These are phyloP conservation scores for Trametes polyzona DNA, from an alignment of 1,284 basidiomycete species.

Conservation along the genomic window DNA sequence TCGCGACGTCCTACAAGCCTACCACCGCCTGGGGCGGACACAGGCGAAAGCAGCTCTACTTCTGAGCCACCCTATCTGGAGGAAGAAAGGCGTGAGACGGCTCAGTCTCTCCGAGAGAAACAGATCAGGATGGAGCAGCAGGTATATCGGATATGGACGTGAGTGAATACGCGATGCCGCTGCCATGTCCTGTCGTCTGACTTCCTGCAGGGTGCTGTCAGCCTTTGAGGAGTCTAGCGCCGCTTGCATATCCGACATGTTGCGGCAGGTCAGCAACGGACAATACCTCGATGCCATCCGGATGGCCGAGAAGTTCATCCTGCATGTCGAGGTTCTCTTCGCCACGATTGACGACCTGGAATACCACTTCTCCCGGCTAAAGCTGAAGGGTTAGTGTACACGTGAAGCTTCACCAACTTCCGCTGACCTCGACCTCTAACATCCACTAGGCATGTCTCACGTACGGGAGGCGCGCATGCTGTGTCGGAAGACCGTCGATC, in stretches of 20 bases:
- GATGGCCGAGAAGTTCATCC: conserved; percentile 98
- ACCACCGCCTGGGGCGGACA: conserved; percentile 48
- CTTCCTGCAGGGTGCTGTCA: conserved; percentile 75
- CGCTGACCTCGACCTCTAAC: neutral
- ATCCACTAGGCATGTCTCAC: conserved; percentile 86
- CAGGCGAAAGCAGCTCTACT: conserved; percentile 46
- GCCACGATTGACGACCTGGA: conserved; percentile 97
- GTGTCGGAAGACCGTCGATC: conserved; percentile 98
- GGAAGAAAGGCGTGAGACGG: conserved; percentile 83
- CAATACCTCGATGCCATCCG: conserved; percentile 96
- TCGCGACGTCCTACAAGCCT: conserved; percentile 70
- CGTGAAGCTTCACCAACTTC: neutral
- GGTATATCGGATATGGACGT: conserved; percentile 99
- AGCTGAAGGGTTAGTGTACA: conserved; percentile 76
- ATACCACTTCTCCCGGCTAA: conserved; percentile 82
- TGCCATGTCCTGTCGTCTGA: conserved; percentile 5
- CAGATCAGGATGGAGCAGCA: conserved; percentile 97
- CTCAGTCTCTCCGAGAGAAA: conserved; percentile 86
- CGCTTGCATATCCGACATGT: conserved; percentile 99
- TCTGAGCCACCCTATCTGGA: conserved; percentile 60
- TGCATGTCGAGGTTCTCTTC: conserved; percentile 98
- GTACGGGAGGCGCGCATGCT: conserved; percentile 98
- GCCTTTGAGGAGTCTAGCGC: conserved; percentile 99
- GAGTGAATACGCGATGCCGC: conserved; percentile 28
- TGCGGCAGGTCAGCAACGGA: conserved; percentile 95